These are phyloP conservation scores for Begonia loranthoides DNA, from an alignment of 306 rosid species.

Conservation along the genomic window DNA sequence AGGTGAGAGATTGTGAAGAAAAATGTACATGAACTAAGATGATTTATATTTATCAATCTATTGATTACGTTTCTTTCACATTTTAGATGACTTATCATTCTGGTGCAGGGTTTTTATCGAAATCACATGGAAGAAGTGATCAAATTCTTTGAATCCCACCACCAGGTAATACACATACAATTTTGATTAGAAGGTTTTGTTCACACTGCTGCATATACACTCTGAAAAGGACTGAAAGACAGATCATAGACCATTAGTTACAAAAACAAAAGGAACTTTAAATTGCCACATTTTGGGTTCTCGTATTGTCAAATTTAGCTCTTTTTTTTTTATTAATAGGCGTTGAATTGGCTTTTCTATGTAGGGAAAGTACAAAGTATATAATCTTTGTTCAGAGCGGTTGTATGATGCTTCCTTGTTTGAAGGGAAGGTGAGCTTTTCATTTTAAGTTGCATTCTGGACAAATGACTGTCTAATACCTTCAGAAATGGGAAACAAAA, in stretches of 20 bases:
- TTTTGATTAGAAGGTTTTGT: slow-evolving; percentile 3
- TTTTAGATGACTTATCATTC: slow-evolving; percentile 15
- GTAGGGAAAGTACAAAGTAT: slow-evolving; percentile 92
- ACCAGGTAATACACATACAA: slow-evolving; percentile 39
- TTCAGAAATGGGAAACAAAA: too few relatives aligned
- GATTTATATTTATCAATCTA: slow-evolving; percentile 14
- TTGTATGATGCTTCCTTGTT: slow-evolving; percentile 81
- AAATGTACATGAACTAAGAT: neutral
- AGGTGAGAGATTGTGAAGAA: slow-evolving; percentile 32
- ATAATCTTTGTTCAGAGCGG: slow-evolving; percentile 96
- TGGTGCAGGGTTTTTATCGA: slow-evolving; percentile 81
- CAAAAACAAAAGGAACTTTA: neutral
- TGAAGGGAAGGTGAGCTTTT: slow-evolving; percentile 72
- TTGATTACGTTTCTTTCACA: slow-evolving; percentile 9
- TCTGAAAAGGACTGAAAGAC: neutral
- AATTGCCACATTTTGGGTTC: neutral
- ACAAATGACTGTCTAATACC: too few relatives aligned
- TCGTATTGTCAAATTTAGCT: neutral
- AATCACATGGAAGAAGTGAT: slow-evolving; percentile 97
- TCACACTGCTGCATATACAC: neutral
- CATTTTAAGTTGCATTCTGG: neutral
- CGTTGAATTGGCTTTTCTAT: slow-evolving; percentile 15
- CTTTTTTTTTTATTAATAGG: neutral
- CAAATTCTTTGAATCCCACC: slow-evolving; percentile 70
- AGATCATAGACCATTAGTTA: neutral